A percentile compares a stretch with the other conserved stretches of the same genome.
Conservation (phyloP, 176 grass and related monocot genomes). For the Areca catechu region DNA sequence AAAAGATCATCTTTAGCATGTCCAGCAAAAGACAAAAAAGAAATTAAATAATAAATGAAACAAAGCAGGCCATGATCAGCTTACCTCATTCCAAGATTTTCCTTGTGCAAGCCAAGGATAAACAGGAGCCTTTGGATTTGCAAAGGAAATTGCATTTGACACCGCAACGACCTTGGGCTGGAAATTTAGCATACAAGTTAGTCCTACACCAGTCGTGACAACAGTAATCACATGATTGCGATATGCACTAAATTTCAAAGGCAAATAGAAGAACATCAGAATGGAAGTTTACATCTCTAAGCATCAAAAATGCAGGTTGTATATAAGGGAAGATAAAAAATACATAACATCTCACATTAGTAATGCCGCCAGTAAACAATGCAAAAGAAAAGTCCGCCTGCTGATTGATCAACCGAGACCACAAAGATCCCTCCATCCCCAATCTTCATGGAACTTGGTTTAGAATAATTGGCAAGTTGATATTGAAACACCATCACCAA, state of each 20-base stretch:
- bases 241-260: too few relatives aligned
- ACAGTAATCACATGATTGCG: too few relatives aligned
- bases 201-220: too few relatives aligned
- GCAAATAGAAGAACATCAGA: too few relatives aligned
- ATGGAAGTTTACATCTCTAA: too few relatives aligned
- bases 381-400: constrained; percentile 68
- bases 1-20: too few relatives aligned
- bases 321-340: neutral
- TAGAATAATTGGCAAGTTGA: constrained; percentile 59
- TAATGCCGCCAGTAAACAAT: constrained; percentile 64
- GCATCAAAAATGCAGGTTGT: too few relatives aligned
- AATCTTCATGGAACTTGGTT: constrained; percentile 20
- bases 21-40: too few relatives aligned
- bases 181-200: neutral
- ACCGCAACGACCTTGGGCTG: constrained; percentile 66
- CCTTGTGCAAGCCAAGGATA: constrained; percentile 75
- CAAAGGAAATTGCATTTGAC: constrained; percentile 66
- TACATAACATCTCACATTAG: constrained; percentile 30
- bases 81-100: constrained; percentile 77
- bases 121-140: constrained; percentile 74
- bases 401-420: constrained; percentile 75
- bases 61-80: too few relatives aligned
- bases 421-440: constrained; percentile 39
- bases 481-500: constrained; percentile 33
- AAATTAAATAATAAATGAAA: too few relatives aligned